These are phyloP conservation scores for Acanthamoeba castellanii DNA, from an alignment of 208 protist genomes.

Conservation along the genomic window DNA sequence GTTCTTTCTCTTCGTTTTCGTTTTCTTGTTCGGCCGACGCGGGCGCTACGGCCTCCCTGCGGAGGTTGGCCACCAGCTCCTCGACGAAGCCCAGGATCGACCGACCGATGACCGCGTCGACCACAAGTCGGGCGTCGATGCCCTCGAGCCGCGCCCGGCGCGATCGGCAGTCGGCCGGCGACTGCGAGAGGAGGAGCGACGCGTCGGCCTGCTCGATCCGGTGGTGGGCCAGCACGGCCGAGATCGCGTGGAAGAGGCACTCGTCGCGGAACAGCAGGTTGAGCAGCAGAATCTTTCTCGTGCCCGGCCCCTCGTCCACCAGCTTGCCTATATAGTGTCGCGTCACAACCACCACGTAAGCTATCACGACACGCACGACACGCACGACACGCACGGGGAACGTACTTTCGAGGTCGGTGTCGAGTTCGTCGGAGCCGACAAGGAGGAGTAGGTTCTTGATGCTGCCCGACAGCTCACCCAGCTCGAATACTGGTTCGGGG, in stretches of 20 bases:
- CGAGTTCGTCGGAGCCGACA: conserved; percentile 10
- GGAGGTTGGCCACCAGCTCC: neutral
- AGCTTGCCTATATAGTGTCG: neutral
- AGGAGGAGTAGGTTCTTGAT: conserved; percentile 35
- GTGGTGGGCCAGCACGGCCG: neutral
- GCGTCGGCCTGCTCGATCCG: conserved; percentile 18
- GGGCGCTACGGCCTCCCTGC: neutral
- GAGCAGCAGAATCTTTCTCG: conserved; percentile 27
- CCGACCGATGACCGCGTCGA: neutral
- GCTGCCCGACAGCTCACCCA: conserved; percentile 34
- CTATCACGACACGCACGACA: neutral
- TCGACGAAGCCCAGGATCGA: conserved; percentile 10
- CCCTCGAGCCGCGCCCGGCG: neutral
- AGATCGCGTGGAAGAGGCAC: neutral
- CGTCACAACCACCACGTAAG: neutral
- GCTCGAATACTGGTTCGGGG: neutral
- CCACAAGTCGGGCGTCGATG: neutral
- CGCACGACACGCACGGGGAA: neutral
- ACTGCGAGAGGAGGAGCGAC: conserved; percentile 8
- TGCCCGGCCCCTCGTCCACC: neutral
- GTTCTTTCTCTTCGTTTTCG: neutral
- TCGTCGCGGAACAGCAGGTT: conserved; percentile 28
- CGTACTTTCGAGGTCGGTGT: conserved; percentile 21
- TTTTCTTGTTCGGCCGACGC: neutral
- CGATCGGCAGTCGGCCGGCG: neutral